Conservation (phyloP, 2,329 filamentous ascomycete species). For the Talaromyces amestolkiae region DNA sequence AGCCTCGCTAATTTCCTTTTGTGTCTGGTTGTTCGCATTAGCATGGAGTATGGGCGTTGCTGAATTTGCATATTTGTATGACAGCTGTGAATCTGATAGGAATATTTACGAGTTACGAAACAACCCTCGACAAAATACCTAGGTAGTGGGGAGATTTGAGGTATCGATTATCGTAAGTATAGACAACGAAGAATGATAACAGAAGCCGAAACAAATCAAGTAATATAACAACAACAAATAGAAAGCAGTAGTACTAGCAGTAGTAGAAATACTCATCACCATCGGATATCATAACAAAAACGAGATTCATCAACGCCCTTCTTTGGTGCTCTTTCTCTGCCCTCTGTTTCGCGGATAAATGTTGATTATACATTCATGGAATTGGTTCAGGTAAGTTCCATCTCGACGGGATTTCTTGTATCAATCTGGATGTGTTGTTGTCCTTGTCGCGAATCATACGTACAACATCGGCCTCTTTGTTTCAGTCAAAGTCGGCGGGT, state of each 20-base stretch:
- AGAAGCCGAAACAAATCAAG: background rate
- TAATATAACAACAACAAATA: slow-evolving; percentile 14
- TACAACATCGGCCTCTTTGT: background rate
- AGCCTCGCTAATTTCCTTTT: slow-evolving; percentile 35
- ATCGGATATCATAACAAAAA: slow-evolving; percentile 7
- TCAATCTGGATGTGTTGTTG: slow-evolving; percentile 8
- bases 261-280: background rate
- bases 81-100: background rate
- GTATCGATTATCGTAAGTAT: background rate
- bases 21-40: slow-evolving; percentile 16
- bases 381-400: slow-evolving; percentile 1
- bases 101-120: background rate
- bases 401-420: slow-evolving; percentile 14
- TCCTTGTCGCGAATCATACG: background rate
- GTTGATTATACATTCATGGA: slow-evolving; percentile 13
- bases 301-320: background rate
- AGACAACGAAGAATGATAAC: background rate
- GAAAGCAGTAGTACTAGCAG: background rate
- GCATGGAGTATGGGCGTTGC: slow-evolving; percentile 9
- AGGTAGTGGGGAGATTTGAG: background rate
- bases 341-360: background rate
- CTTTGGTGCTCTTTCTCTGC: background rate
- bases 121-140: background rate
- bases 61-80: background rate
- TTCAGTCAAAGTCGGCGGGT: background rate